These are phyloP conservation scores for Penicillium nordicum DNA, from an alignment of 2,329 filamentous ascomycete genomes.

Conservation along the genomic window DNA sequence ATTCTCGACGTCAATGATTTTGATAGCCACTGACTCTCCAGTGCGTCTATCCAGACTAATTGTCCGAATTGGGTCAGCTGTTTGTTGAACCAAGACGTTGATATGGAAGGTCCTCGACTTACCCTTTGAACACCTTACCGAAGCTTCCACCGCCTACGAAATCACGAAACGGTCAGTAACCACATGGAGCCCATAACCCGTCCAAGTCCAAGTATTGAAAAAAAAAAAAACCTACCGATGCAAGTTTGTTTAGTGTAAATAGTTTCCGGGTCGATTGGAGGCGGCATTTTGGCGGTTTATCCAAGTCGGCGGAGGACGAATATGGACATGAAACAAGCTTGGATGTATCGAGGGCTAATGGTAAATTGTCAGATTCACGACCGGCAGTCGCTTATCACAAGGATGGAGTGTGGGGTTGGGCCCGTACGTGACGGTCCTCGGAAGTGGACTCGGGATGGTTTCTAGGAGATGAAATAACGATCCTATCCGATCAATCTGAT, in stretches of 20 bases:
- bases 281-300: slow-evolving; percentile 39
- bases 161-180: not conserved
- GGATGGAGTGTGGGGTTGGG: not conserved
- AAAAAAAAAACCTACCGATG: slow-evolving; percentile 61
- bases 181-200: not conserved
- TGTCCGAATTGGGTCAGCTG: slow-evolving; percentile 9
- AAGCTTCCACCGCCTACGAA: slow-evolving; percentile 85
- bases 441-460: not conserved
- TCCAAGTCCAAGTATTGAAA: not conserved
- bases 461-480: not conserved
- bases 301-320: not conserved
- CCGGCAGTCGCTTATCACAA: not conserved
- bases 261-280: slow-evolving; percentile 74
- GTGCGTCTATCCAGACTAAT: slow-evolving; percentile 86
- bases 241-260: slow-evolving; percentile 92
- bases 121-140: slow-evolving; percentile 98
- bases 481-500: not conserved
- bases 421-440: not conserved
- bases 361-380: not conserved
- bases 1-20: slow-evolving; percentile 97
- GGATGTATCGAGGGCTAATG: not conserved
- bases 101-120: slow-evolving; percentile 27
- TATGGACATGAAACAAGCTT: not conserved
- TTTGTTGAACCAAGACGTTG: not conserved
- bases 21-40: slow-evolving; percentile 93